Conservation (phyloP, 176 grass and related monocot genomes). For the Oryza nivara region DNA sequence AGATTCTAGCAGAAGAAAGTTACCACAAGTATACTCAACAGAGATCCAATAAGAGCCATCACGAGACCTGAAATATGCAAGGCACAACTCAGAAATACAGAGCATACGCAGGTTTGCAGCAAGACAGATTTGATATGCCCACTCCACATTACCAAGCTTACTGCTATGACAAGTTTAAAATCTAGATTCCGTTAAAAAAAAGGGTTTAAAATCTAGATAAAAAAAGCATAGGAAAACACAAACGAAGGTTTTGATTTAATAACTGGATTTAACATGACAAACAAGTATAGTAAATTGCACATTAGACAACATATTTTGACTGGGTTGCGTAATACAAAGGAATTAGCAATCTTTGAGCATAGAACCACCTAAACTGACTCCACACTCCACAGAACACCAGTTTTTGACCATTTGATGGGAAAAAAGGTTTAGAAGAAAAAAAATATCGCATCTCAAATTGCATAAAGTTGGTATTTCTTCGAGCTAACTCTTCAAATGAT, state of each 20-base stretch:
- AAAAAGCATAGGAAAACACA: background rate
- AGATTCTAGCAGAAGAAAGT: background rate
- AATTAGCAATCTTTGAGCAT: background rate
- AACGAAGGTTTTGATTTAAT: background rate
- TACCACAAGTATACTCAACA: slow-evolving; percentile 96
- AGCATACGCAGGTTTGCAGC: background rate
- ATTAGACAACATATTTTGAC: background rate
- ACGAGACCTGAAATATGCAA: slow-evolving; percentile 76
- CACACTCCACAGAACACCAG: background rate
- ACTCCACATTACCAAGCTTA: background rate
- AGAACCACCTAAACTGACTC: background rate
- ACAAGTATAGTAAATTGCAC: background rate
- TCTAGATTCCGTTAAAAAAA: too few species aligned
- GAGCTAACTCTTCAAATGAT: background rate
- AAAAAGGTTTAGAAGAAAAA: background rate
- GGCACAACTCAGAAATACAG: slow-evolving; percentile 10
- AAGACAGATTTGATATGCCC: background rate
- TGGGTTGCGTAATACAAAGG: background rate
- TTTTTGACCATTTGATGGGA: background rate
- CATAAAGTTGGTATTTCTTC: background rate
- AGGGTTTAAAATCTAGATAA: background rate
- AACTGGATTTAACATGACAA: background rate
- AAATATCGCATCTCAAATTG: background rate
- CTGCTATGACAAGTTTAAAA: background rate
- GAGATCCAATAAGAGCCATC: slow-evolving; percentile 95